Base-by-base conservation (phyloP, 805 yeast species). In the Saccharomycopsis sp. region DNA sequence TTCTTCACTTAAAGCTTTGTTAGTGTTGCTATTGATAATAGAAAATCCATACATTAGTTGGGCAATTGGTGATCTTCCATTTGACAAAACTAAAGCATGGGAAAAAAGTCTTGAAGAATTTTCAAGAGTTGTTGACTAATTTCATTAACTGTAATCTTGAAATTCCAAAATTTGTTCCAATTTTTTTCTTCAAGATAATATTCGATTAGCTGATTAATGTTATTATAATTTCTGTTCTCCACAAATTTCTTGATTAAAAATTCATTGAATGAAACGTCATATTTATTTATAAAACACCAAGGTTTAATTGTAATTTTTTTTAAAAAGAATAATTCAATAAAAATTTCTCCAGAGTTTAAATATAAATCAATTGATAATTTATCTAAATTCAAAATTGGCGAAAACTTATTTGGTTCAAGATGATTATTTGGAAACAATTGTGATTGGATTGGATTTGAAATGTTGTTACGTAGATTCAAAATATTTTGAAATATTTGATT, bases 11-110 rank as follows among this genome's bases (percentile, higher is more conserved):
- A 36, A 30, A 5, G 30, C 32, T 17, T 39, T 36, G 9, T 39
- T 28, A 26, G 41, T 38, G 20, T 34, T n/a, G n/a, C n/a, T n/a
- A n/a, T n/a, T n/a, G n/a, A n/a, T n/a, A n/a, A 80, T 63, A n/a
- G 45, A 45, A 35, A 70, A 58, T 0, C 89, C 94, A 57, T 80
- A 84, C 21, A 86, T 63, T 34, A 85, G 54, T 56, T 82, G 85
- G 0, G 92, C 77, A 30, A 76, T 58, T 19, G 80, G 74, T 32
- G 79, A 73, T 32, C 69, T 64, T 1, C 95, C 95, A 52, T 79
- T 79, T 1, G 96, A 76, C 36, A 89, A 61, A 10, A 76, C 69
- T 50, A 71, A 82, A 0, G 95, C 83, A 58, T 92, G 96, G 1
- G 83, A 79, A 51, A 78, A 78, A 37, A 83, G 56, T 12, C 69